Percentiles rank a stretch among this genome's conserved stretches.
Conservation (phyloP, 73 alveolate genomes). For the Effrenium voratum region DNA sequence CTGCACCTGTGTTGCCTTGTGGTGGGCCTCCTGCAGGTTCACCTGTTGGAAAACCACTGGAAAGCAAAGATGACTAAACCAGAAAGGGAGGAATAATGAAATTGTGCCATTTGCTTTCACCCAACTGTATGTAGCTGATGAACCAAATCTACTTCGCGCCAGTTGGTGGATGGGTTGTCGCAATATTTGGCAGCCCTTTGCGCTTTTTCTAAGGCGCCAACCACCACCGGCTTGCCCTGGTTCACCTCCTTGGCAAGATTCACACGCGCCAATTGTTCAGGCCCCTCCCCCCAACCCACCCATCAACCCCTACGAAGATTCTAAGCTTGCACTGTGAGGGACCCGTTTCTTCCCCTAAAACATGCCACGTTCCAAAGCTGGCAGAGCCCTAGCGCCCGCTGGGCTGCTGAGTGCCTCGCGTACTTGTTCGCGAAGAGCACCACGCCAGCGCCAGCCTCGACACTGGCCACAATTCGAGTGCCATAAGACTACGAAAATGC, state of each 20-base stretch:
- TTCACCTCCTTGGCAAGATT: slow-evolving; percentile 3
- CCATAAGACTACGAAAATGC: no score
- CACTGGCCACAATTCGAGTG: no score
- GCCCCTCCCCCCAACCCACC: no score
- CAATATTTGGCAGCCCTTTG: background rate
- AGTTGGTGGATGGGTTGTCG: background rate
- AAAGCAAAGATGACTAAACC: no score
- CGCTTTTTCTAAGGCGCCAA: background rate
- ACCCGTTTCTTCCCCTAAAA: background rate
- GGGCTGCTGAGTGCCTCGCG: background rate
- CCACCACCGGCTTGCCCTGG: slow-evolving; percentile 27
- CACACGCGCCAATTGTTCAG: background rate
- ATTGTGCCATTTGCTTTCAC: background rate
- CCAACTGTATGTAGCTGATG: background rate
- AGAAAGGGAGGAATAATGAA: background rate
- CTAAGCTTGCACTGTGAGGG: background rate
- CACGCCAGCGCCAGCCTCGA: slow-evolving; percentile 85
- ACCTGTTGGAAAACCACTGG: no score
- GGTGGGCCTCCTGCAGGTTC: slow-evolving; percentile 44
- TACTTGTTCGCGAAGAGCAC: slow-evolving; percentile 90
- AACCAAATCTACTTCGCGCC: background rate
- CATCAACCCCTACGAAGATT: background rate
- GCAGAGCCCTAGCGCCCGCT: background rate
- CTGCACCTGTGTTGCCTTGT: slow-evolving; percentile 37
- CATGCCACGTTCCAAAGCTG: background rate